phyloP scores from a whole-genome alignment of 2,329 filamentous ascomycete genomes.

The Paecilomyces variotii region DNA sequence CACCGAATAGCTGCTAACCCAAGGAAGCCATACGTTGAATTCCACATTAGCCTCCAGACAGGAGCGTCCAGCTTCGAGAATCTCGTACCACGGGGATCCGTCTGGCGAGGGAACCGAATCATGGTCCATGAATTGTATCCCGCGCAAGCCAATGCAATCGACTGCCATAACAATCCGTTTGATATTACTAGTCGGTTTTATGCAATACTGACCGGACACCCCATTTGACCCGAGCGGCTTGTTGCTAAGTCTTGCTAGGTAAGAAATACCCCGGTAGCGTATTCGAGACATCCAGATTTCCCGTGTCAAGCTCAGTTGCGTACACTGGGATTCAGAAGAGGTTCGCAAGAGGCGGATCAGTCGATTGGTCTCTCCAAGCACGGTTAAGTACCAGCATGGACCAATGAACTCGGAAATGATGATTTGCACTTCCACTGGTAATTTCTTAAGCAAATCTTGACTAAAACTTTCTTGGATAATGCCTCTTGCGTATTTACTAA shows the following conservation, averaged over 20 bases:
- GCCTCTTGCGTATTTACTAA: background rate
- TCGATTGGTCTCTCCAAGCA: conserved; percentile 2
- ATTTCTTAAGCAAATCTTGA: background rate
- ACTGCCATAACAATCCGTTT: conserved; percentile 4
- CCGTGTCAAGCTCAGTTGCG: background rate
- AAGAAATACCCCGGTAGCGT: background rate
- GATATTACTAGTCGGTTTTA: background rate
- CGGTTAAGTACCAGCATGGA: conserved; percentile 3
- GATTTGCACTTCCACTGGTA: too few relatives aligned
- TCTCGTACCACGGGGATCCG: conserved; percentile 10
- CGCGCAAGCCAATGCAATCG: conserved; percentile 5
- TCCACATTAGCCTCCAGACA: background rate
- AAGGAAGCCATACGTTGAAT: background rate
- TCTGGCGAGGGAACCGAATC: conserved; percentile 2
- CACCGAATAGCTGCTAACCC: too few relatives aligned
- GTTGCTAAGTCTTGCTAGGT: conserved; percentile 1
- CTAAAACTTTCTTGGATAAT: background rate
- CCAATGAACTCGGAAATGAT: too few relatives aligned
- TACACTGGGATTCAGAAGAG: background rate
- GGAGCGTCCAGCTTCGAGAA: conserved; percentile 3
- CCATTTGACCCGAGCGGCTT: conserved; percentile 1
- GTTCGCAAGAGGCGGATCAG: background rate
- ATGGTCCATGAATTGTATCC: conserved; percentile 5
- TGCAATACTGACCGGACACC: background rate
- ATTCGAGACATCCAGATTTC: background rate